These are phyloP conservation scores for Hypoxylon crocopeplum DNA, from an alignment of 495 filamentous ascomycete genomes.

Conservation along the genomic window DNA sequence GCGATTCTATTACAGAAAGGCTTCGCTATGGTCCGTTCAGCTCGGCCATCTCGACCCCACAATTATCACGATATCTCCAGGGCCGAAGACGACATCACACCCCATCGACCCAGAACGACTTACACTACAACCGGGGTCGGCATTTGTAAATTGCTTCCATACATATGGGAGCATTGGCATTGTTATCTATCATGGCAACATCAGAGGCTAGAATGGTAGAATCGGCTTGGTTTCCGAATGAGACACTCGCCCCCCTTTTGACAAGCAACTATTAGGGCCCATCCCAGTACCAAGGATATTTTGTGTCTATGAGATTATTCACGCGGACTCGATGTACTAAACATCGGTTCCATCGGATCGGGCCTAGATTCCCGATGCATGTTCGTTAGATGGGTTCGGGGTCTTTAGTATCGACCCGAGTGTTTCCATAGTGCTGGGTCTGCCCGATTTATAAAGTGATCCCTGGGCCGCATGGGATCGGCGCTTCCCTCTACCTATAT, in stretches of 20 bases:
- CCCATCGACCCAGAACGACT: not conserved
- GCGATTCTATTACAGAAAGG: not conserved
- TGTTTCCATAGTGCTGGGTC: conserved; percentile 2
- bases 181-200: conserved; percentile 23
- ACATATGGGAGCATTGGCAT: not conserved
- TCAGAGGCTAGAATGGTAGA: conserved; percentile 19
- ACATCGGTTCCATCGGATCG: conserved; percentile 3
- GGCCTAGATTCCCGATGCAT: not conserved
- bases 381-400: not conserved
- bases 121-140: conserved; percentile 4
- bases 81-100: conserved; percentile 26
- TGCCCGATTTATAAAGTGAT: not conserved
- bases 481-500: not conserved
- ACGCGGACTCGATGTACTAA: not conserved
- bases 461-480: not conserved
- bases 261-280: not conserved
- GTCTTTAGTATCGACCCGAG: conserved; percentile 1
- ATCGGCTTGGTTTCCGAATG: conserved; percentile 18
- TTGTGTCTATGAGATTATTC: not conserved
- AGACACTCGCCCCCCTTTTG: conserved; percentile 1
- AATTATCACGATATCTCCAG: conserved; percentile 24
- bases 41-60: conserved; percentile 12
- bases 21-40: not conserved
- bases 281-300: not conserved
- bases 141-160: conserved; percentile 10